Base-by-base conservation (phyloP, 495 filamentous ascomycete genomes). In the Friedmanniomyces endolithicus region DNA sequence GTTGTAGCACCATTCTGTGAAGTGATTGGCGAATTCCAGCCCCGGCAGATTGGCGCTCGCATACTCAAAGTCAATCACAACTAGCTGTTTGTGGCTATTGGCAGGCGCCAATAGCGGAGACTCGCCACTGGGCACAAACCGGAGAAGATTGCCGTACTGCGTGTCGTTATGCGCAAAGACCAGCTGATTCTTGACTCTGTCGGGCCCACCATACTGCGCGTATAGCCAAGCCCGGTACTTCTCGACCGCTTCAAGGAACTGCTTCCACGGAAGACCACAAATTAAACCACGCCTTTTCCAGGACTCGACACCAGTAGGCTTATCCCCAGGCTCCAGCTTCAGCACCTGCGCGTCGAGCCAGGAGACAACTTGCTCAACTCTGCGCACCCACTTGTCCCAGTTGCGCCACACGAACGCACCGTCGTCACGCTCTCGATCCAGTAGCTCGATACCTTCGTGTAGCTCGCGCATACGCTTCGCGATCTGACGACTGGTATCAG, bases 131-230 rank as follows among this genome's bases (percentile, higher is more conserved):
- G 94, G 89, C 45, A 84, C 78, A 61, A 96, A 74, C n/a, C 92
- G 85, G 25, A 99, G 80, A 48, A 99, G 87, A 64, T 99, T 99
- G 51, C 92, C 92, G 65, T 97, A 97, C 82, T 99, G 92, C 23
- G 92, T 95, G 86, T 99, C 92, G 67, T 96, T 97, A 69, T 99
- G 92, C 24, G 88, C 87, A 74, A 99, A 99, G 7, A 96, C 84
- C 9, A 99, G 76, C 57, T 79, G 74, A 20, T 83, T 76, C 57
- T 83, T 82, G 50, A 97, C 73, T 47, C 77, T 79, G 17, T 76
- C 69, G 1, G 72, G 57, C 9, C 82, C 81, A 23, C 84, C 86
- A 64, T 86, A 89, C 55, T 80, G 77, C n/a, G 78, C 74, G 46
- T 81, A 65, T 16, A 98, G 70, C 78, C 82, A 88, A 27, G 73